phyloP scores from a whole-genome alignment of 495 filamentous ascomycete species.

The Apodospora peruviana region DNA sequence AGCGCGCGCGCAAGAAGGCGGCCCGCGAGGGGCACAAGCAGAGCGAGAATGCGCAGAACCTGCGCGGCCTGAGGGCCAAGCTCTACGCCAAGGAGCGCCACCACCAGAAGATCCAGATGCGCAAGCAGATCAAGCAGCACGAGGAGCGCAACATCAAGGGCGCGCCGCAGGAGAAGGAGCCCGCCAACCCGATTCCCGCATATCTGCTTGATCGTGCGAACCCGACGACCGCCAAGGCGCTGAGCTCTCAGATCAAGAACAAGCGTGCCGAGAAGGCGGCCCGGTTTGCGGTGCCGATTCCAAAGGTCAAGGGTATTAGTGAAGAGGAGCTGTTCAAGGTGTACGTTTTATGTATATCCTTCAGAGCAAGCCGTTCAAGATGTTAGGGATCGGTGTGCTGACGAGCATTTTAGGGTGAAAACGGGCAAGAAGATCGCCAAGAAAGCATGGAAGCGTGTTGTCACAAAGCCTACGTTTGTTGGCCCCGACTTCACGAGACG shows the following conservation, averaged over 20 bases:
- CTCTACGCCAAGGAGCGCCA: conserved; percentile 90
- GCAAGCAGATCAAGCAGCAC: conserved; percentile 88
- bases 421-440: conserved; percentile 66
- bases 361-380: too few species aligned
- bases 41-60: conserved; percentile 83
- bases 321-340: conserved; percentile 99
- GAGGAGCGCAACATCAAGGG: conserved; percentile 95
- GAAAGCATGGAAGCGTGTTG: conserved; percentile 89
- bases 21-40: conserved; percentile 84
- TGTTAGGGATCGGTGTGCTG: too few species aligned
- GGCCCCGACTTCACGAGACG: conserved; percentile 86
- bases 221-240: conserved; percentile 80
- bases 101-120: conserved; percentile 98
- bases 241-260: conserved; percentile 41
- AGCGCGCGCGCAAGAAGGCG: conserved; percentile 78
- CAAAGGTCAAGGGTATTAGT: conserved; percentile 87
- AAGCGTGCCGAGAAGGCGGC: conserved; percentile 82
- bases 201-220: conserved; percentile 89
- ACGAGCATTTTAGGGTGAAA: conserved; percentile 53
- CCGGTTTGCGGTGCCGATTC: conserved; percentile 90
- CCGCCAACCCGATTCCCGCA: conserved; percentile 67
- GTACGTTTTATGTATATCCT: conserved; percentile 15
- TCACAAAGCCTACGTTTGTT: conserved; percentile 66
- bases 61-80: conserved; percentile 88
- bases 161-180: conserved; percentile 67